Evolutionary conservation across 495 filamentous ascomycete genomes (phyloP).

Genomic region (Hyaloscypha bicolor): DNA sequence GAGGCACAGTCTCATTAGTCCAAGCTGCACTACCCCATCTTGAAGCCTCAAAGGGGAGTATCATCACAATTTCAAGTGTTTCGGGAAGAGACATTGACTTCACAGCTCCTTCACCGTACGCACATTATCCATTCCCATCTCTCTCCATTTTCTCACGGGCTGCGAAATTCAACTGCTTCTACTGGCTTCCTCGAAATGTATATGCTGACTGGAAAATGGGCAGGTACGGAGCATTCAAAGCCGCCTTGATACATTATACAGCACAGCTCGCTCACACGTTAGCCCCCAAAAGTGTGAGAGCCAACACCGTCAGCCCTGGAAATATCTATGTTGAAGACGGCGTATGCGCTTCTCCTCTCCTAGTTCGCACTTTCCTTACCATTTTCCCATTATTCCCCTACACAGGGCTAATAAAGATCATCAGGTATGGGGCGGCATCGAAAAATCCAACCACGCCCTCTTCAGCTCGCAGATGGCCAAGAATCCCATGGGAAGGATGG

Average conservation of each 20-base stretch:
- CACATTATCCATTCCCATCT: neutral
- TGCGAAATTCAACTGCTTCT: too few relatives aligned
- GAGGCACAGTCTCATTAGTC: neutral
- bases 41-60: neutral
- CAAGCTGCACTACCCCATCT: slow-evolving; percentile 3
- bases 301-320: slow-evolving; percentile 9
- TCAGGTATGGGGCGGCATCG: slow-evolving; percentile 2
- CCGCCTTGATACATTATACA: slow-evolving; percentile 9
- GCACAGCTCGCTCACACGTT: slow-evolving; percentile 7
- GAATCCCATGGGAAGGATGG: slow-evolving; percentile 9
- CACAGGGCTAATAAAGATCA: too few relatives aligned
- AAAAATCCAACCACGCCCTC: slow-evolving; percentile 1
- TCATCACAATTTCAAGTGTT: slow-evolving; percentile 8
- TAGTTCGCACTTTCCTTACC: too few relatives aligned
- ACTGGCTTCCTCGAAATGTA: neutral
- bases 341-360: neutral
- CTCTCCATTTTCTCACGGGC: neutral
- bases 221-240: slow-evolving; percentile 9
- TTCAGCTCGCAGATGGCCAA: neutral
- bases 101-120: slow-evolving; percentile 7
- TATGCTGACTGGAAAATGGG: neutral
- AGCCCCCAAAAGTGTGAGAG: neutral
- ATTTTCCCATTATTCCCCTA: too few relatives aligned
- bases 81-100: slow-evolving; percentile 8
- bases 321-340: slow-evolving; percentile 10